Base-by-base conservation (phyloP, 306 rosid species). In the Fragaria nilgerrensis region DNA sequence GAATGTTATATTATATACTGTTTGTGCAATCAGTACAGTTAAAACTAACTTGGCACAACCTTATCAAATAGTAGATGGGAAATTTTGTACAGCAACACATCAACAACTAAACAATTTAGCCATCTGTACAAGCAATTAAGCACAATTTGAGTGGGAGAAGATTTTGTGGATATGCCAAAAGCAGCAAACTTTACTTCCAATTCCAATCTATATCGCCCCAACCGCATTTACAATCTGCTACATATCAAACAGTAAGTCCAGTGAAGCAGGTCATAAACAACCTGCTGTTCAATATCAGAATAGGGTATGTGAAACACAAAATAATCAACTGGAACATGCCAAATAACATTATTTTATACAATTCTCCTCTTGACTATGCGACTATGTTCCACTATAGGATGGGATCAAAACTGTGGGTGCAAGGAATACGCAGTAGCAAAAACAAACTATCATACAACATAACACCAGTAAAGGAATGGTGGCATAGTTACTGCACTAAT, bases 71-170 rank as follows among this genome's bases (percentile, higher is more conserved):
- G 34, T 16, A 5, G 11, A 56, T 9, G 39, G 52, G 44, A 17
- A 19, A 2, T 36, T 65, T 17, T 65, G 23, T 39, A 65, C 70
- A 36, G 47, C 25, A 17, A 65, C 70, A 36, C 44, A 23, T 39
- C 53, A 73, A 73, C 76, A 55, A 29, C 65, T 13, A n/a, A 13
- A 39, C 68, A 73, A 56, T 39, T 55, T 73, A 56, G 52, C 53
- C 17, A 22, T 22, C 58, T 74, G 77, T 74, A 74, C 77, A 74
- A 23, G 56, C 25, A 74, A 49, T 74, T 14, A 0, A 59, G 65
- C 69, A 12, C 25, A 43, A 16, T 9, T 22, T 9, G 12, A 23
- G 45, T 15, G 7, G 58, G 20, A 59, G 55, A 48, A 74, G 70
- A 58, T 9, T 73, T 8, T 16, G n/a, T 3, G 69, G 41, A 65